A percentile compares a stretch with the other conserved stretches of the same genome.
Conservation (phyloP, 176 grass and related monocot genomes). For the Phragmites australis region DNA sequence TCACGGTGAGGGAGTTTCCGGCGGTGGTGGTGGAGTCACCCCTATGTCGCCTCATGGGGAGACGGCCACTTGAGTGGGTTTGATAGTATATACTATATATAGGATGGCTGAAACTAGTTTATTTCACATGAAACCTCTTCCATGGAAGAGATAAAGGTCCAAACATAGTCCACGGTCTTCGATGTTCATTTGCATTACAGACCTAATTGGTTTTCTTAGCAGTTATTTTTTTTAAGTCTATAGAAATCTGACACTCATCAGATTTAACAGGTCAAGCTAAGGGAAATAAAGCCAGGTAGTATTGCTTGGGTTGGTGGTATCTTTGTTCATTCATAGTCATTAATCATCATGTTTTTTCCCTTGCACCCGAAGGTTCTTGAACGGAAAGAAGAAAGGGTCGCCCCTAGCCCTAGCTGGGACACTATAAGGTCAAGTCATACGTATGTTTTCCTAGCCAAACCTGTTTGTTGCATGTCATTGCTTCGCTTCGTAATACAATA, state of each 20-base stretch:
- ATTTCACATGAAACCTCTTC: conserved; percentile 41
- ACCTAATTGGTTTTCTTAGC: neutral
- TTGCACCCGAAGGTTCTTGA: conserved; percentile 61
- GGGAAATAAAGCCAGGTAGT: conserved; percentile 90
- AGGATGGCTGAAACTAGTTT: conserved; percentile 36
- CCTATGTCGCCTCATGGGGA: too few relatives aligned
- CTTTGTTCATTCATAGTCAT: conserved; percentile 3
- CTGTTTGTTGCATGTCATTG: neutral
- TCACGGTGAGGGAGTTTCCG: too few relatives aligned
- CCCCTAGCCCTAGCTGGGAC: conserved; percentile 76
- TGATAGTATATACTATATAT: conserved; percentile 23
- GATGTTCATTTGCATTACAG: neutral
- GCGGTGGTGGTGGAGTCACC: too few relatives aligned
- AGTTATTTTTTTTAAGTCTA: neutral
- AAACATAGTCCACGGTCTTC: conserved; percentile 26
- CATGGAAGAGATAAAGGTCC: conserved; percentile 23
- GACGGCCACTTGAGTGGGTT: conserved; percentile 46
- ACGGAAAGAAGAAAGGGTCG: conserved; percentile 74
- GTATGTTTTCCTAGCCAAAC: conserved; percentile 21
- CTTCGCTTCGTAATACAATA: too few relatives aligned
- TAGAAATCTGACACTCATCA: neutral
- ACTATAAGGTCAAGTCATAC: conserved; percentile 65
- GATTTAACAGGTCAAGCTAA: conserved; percentile 79
- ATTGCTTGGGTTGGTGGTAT: neutral
- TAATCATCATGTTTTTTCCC: neutral